Conservation (phyloP, 106 monocot species). For the Narthecium ossifragum region DNA sequence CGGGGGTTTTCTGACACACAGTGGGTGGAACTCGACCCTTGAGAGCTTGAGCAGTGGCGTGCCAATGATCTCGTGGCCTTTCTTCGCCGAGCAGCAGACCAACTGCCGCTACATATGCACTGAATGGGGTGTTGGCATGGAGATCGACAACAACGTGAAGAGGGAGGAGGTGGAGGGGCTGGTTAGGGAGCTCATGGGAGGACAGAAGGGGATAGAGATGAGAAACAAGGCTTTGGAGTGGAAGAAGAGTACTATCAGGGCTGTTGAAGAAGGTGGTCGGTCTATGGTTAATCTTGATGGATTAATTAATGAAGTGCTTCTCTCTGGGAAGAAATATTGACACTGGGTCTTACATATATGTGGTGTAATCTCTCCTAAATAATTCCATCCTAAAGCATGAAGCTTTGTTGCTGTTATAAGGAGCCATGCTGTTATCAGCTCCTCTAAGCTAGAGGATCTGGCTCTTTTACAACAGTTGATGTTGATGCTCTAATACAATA, state of each 20-base stretch:
- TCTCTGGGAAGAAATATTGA: too few relatives aligned
- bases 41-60: slow-evolving; percentile 19
- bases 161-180: slow-evolving; percentile 8
- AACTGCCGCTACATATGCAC: slow-evolving; percentile 6
- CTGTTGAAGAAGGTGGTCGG: not conserved
- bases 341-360: too few relatives aligned
- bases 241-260: not conserved
- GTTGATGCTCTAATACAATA: too few relatives aligned
- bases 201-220: slow-evolving; percentile 10
- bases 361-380: too few relatives aligned
- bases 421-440: too few relatives aligned
- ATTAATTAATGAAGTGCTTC: slow-evolving; percentile 7
- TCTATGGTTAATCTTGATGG: not conserved
- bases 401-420: too few relatives aligned
- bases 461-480: too few relatives aligned
- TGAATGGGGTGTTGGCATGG: slow-evolving; percentile 6
- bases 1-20: slow-evolving; percentile 26
- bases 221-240: not conserved
- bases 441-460: too few relatives aligned
- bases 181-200: slow-evolving; percentile 4
- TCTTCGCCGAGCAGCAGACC: slow-evolving; percentile 16
- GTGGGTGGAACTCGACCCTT: slow-evolving; percentile 29
- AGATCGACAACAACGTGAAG: slow-evolving; percentile 12
- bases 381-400: too few relatives aligned
- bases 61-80: slow-evolving; percentile 31